These are phyloP conservation scores for Piloderma croceum DNA, from an alignment of 768 basidiomycete species.

Conservation along the genomic window DNA sequence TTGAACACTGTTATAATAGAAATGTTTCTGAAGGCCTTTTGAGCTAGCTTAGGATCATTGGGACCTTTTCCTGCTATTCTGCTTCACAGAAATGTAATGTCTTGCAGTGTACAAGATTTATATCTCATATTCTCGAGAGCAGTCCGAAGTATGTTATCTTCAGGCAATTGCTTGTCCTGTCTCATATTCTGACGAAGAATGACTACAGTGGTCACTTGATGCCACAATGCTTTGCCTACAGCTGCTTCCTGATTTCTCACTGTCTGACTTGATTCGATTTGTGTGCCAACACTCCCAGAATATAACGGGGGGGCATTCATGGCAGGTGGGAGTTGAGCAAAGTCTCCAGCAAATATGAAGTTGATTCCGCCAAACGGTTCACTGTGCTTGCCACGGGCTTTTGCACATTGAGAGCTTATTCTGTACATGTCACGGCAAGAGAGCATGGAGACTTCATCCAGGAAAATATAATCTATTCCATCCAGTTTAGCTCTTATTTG, in stretches of 20 bases:
- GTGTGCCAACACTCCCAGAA: slow-evolving; percentile 9
- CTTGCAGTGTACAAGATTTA: slow-evolving; percentile 23
- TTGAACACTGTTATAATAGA: slow-evolving; percentile 36
- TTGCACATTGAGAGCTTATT: slow-evolving; percentile 22
- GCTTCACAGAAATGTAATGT: slow-evolving; percentile 12
- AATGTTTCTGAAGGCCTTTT: slow-evolving; percentile 24
- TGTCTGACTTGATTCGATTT: background rate
- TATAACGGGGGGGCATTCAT: slow-evolving; percentile 15
- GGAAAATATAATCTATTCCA: slow-evolving; percentile 34
- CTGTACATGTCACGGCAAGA: slow-evolving; percentile 26
- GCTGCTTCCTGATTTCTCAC: slow-evolving; percentile 12
- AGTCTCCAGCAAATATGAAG: slow-evolving; percentile 31
- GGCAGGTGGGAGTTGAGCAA: slow-evolving; percentile 28
- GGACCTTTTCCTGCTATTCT: background rate
- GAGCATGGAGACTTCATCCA: slow-evolving; percentile 43
- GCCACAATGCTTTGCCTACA: slow-evolving; percentile 26
- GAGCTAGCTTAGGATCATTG: too few species aligned
- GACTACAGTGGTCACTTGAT: slow-evolving; percentile 27
- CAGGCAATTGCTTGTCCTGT: slow-evolving; percentile 8
- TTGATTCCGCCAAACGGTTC: slow-evolving; percentile 26
- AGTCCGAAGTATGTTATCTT: slow-evolving; percentile 21
- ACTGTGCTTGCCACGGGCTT: slow-evolving; percentile 9
- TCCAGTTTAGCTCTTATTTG: slow-evolving; percentile 13
- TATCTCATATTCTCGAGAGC: slow-evolving; percentile 31
- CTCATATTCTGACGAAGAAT: slow-evolving; percentile 31